Evolutionary conservation across 176 grass and related monocot genomes (phyloP).

Genomic region (Bonia amplexicaulis): DNA sequence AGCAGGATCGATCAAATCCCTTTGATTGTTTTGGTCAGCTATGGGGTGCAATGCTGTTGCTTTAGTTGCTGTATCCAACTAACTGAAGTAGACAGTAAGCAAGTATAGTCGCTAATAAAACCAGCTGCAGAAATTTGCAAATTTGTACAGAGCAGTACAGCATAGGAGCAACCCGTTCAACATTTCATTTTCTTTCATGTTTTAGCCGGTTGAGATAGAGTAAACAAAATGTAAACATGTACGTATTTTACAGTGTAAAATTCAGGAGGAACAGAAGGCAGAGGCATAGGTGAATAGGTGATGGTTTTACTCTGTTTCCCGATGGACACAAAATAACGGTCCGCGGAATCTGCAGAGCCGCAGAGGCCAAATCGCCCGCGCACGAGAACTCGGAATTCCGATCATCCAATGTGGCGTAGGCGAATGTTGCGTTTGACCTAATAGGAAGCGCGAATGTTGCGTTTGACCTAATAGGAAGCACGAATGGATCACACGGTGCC

Average conservation of each 20-base stretch:
- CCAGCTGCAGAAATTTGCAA: neutral
- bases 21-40: neutral
- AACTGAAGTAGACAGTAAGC: neutral
- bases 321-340: neutral
- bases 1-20: neutral
- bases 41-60: neutral
- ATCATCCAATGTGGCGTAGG: neutral
- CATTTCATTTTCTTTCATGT: neutral
- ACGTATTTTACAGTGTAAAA: neutral
- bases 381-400: slow-evolving; percentile 15
- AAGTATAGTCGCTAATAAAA: neutral
- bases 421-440: slow-evolving; percentile 17
- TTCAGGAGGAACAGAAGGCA: neutral
- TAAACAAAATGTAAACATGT: neutral
- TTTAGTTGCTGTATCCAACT: neutral
- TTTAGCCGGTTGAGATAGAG: neutral
- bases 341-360: neutral
- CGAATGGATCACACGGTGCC: neutral
- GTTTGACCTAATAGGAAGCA: neutral
- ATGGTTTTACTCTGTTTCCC: neutral
- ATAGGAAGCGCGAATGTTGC: neutral
- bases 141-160: no score
- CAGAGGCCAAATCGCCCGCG: neutral
- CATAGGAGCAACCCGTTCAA: neutral
- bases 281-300: neutral